phyloP scores from a whole-genome alignment of 1,139 yeast genomes.

The Arxiozyma heterogenica region DNA sequence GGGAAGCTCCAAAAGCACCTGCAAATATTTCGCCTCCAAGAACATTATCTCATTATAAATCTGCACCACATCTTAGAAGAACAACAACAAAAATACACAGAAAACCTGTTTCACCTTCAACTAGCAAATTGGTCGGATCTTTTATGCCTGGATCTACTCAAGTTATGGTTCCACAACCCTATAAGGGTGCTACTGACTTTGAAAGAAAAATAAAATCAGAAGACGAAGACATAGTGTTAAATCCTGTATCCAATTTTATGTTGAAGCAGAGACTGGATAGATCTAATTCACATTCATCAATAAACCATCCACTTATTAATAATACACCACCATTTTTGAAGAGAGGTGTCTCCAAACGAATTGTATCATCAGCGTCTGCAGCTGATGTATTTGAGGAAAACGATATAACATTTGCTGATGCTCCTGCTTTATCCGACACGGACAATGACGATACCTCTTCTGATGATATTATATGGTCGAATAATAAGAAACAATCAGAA shows the following conservation, averaged over 20 bases:
- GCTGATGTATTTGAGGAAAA: conserved; percentile 58
- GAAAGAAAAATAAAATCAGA: conserved; percentile 11
- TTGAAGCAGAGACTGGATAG: conserved; percentile 16
- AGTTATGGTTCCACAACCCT: conserved; percentile 35
- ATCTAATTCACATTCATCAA: conserved; percentile 23
- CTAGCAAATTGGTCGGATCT: conserved; percentile 22
- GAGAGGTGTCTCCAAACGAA: conserved; percentile 48
- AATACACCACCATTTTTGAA: conserved; percentile 40
- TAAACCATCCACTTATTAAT: conserved; percentile 15
- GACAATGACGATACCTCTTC: conserved; percentile 32
- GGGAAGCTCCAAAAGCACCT: conserved; percentile 61
- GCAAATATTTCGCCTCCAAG: conserved; percentile 33
- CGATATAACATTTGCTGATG: conserved; percentile 62
- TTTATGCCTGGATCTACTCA: conserved; percentile 36
- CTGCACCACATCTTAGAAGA: conserved; percentile 13
- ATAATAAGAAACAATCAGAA: background rate
- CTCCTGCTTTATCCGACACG: conserved; percentile 46
- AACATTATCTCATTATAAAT: conserved; percentile 4
- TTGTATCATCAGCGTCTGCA: conserved; percentile 30
- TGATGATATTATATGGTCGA: conserved; percentile 16
- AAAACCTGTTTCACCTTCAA: conserved; percentile 11
- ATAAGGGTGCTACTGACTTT: conserved; percentile 30
- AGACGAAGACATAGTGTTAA: conserved; percentile 4
- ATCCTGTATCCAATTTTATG: conserved; percentile 12
- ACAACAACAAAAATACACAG: conserved; percentile 11